Evolutionary conservation across 1,284 basidiomycete genomes (phyloP).

Genomic region (Pseudozyma thailandica): DNA sequence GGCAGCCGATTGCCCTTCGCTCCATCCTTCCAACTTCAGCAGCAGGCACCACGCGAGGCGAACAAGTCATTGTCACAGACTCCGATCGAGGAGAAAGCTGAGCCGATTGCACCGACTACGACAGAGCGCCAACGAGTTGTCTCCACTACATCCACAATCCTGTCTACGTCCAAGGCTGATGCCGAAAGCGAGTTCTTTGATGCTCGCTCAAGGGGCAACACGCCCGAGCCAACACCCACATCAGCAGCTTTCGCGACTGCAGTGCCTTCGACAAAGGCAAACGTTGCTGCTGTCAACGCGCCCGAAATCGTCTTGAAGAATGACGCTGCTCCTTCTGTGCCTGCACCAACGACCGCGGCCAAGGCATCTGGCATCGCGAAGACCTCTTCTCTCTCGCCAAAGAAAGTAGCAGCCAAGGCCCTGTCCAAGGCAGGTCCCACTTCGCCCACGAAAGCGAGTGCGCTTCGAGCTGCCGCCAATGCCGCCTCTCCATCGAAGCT

Average conservation of each 20-base stretch:
- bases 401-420: slow-evolving; percentile 45
- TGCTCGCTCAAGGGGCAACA: slow-evolving; percentile 33
- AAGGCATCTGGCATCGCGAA: slow-evolving; percentile 22
- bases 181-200: slow-evolving; percentile 44
- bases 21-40: slow-evolving; percentile 13
- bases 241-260: background rate
- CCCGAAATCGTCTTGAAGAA: slow-evolving; percentile 3
- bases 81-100: slow-evolving; percentile 23
- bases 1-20: slow-evolving; percentile 35
- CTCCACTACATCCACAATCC: slow-evolving; percentile 23
- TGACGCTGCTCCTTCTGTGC: slow-evolving; percentile 1
- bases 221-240: slow-evolving; percentile 18
- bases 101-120: background rate
- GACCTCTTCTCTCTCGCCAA: slow-evolving; percentile 33
- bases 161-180: slow-evolving; percentile 21
- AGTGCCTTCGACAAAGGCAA: slow-evolving; percentile 1
- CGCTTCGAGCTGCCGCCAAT: slow-evolving; percentile 38
- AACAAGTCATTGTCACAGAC: slow-evolving; percentile 30
- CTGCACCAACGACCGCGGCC: slow-evolving; percentile 4
- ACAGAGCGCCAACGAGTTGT: slow-evolving; percentile 14
- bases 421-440: slow-evolving; percentile 36
- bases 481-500: slow-evolving; percentile 32
- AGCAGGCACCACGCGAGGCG: slow-evolving; percentile 14
- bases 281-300: background rate
- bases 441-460: slow-evolving; percentile 41